phyloP scores from a whole-genome alignment of 2,329 filamentous ascomycete genomes.

The Pyrenochaeta sp. region DNA sequence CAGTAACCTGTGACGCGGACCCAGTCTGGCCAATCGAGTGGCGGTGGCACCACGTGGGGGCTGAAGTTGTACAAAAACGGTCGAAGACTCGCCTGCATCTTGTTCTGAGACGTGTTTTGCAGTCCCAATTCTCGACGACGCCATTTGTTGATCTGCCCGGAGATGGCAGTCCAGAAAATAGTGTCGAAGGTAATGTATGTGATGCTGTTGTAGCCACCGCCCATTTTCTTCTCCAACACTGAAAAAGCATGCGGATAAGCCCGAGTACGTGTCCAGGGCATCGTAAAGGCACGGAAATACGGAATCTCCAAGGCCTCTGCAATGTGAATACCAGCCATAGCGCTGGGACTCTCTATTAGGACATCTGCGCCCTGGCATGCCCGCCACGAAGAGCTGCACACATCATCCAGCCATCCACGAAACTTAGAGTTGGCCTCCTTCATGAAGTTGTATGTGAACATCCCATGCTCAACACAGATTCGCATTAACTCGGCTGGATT shows the following conservation, averaged over 20 bases:
- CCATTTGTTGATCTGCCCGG: conserved; percentile 92
- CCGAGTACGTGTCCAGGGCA: conserved; percentile 97
- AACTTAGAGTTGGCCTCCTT: conserved; percentile 79
- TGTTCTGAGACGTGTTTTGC: conserved; percentile 82
- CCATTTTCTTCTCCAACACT: conserved; percentile 91
- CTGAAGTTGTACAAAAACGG: conserved; percentile 99
- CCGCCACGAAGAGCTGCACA: conserved; percentile 80
- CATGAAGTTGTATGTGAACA: conserved; percentile 92
- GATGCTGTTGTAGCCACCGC: conserved; percentile 92
- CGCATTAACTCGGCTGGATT: conserved; percentile 95
- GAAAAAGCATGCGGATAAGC: conserved; percentile 97
- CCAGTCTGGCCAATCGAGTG: conserved; percentile 96
- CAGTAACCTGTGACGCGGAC: conserved; percentile 97
- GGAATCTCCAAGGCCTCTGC: conserved; percentile 91
- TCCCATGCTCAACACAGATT: conserved; percentile 95
- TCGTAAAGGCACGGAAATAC: conserved; percentile 96
- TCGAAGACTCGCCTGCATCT: conserved; percentile 96
- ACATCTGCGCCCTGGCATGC: conserved; percentile 89
- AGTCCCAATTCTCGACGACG: conserved; percentile 81
- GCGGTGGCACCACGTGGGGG: conserved; percentile 89
- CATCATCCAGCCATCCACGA: conserved; percentile 91
- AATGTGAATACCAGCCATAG: conserved; percentile 98
- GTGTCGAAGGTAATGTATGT: conserved; percentile 97
- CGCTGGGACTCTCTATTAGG: conserved; percentile 92
- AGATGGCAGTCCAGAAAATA: conserved; percentile 94